Base-by-base conservation (phyloP, 805 yeast genomes). In the Danielozyma ontarioensis region DNA sequence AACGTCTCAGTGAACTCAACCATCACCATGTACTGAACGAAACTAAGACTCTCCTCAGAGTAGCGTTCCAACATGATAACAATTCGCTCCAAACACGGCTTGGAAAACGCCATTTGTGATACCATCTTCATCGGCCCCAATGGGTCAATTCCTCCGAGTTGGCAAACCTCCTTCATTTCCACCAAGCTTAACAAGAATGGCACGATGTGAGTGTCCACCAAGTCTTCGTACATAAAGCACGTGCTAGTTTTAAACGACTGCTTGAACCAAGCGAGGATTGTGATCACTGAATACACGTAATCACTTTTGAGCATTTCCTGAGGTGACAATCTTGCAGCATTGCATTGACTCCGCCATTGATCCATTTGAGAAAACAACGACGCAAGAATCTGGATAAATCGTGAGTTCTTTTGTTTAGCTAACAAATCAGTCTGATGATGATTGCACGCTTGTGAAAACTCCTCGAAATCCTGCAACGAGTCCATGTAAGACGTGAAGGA, bases 131-230 rank as follows among this genome's bases (percentile, higher is more conserved):
- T 75, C 33, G 45, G 75, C 42, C 37, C 46, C 2, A 73, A 65
- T 0, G 90, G 83, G 25, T 69, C 68, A 8, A 83, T 56, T 21
- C 70, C 71, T 0, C 81, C 80, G 36, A 83, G 56, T 43, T 83
- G 85, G 44, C 94, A 83, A 11, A 85, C 85, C 40, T 90, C 97
- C 39, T 85, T 78, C 65, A 83, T 72, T 28, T 69, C 72, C 32
- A 78, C 74, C 29, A 87, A 59, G 13, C 71, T 64, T 48, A 85
- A 63, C 36, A 87, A 60, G 40, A 84, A 79, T 17, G 96, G 95
- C 1, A 86, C 56, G 18, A 88, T 68, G 33, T 73, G 62, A 4
- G 44, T 33, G 12, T 43, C 59, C 25, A 82, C 57, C 34, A 74
- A 70, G 3, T 76, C 76, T 28, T 75, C 70, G 26, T 83, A 53